Evolutionary conservation across 1,284 basidiomycete genomes (phyloP), one percentile per base, ranked within the genome.

Genomic region (Taiwanofungus camphoratus): DNA sequence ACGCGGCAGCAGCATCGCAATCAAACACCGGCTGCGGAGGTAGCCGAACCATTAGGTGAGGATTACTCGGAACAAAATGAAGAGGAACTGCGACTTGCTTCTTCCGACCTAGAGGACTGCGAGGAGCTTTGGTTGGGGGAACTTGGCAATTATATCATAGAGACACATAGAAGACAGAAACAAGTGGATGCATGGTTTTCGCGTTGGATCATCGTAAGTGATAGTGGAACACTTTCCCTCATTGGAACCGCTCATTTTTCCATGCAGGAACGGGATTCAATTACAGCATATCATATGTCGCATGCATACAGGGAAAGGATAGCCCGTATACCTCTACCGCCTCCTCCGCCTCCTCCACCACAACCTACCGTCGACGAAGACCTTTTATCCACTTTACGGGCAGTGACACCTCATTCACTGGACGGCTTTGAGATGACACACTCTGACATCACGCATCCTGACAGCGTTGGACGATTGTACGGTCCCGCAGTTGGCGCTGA

Each of bases 21-120:
- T 27, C 53, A 60, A 30, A 63, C 63, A 15, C 64, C 69, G 16
- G 57, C 60, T 5, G 47, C 59, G 5, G 69, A 68, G 19, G 49
- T 50, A 19, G 47, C 54, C 20, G 70, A 74, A 24, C 50, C 59
- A 18, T 43, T 54, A 11, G 51, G 55, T 7, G 58, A 62, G 4
- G 65, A 69, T 11, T 56, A 39, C 13, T 54, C 57, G 41, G 66
- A 65, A 49, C 64, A 59, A 18, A 64, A 65, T 3, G 74, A 82
- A 42, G 74, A 79, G 37, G 71, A 73, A 15, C 42, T 51, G 21
- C 69, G 66, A 33, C 64, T 76, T 13, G 64, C 65, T 5, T 85
- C 85, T 16, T 86, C 87, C 18, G 87, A 89, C 67, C 63, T 89
- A 42, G 84, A 85, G 26, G 87, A 87, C 48, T 86, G 79, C 51